Evolutionary conservation across 176 grass and related monocot genomes (phyloP), one percentile per base, ranked within the genome.

Genomic region (Neostapfia colusana): DNA sequence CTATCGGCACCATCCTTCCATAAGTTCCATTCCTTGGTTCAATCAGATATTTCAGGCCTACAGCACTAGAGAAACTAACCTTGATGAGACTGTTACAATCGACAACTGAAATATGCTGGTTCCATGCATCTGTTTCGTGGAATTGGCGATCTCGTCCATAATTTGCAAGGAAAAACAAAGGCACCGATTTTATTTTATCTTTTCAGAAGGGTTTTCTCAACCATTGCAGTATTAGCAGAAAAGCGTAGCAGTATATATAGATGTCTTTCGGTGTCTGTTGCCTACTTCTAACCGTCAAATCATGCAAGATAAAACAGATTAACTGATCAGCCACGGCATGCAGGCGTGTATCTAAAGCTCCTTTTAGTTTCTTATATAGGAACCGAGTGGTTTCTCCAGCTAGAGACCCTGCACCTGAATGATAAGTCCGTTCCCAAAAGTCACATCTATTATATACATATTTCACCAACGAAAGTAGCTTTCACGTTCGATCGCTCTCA

Each of bases 361-460:
- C 25, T 72, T 78, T 56, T 53, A 21, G 3, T 56, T 87, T 73
- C 21, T 34, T 51, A 18, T 10, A n/a, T n/a, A 67, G 51, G 26
- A 83, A 63, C 74, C 37, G 8, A 63, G 75, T 74, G 72, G 61
- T 44, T 74, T 59, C 58, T 77, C 16, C 53, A 36, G 36, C 62
- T 49, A 57, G 69, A 39, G 63, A 70, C 37, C 20, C 7, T 44
- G 35, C 15, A 74, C 42, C 61, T 67, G 43, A 83, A 51, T 7
- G 51, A 53, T 82, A 51, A 79, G 63, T 75, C 38, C 73, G 81
- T 69, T 84, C 62, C 81, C 64, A 80, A 80, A 84, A 88, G 81
- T 27, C 16, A 45, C 17, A 40, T 31, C 31, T 31, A 31, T 31
- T 31, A 31, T 31, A 31, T 31, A 31, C 3, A 31, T 31, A 31